Conservation (phyloP, 768 basidiomycete species). For the Mycena filopes region DNA sequence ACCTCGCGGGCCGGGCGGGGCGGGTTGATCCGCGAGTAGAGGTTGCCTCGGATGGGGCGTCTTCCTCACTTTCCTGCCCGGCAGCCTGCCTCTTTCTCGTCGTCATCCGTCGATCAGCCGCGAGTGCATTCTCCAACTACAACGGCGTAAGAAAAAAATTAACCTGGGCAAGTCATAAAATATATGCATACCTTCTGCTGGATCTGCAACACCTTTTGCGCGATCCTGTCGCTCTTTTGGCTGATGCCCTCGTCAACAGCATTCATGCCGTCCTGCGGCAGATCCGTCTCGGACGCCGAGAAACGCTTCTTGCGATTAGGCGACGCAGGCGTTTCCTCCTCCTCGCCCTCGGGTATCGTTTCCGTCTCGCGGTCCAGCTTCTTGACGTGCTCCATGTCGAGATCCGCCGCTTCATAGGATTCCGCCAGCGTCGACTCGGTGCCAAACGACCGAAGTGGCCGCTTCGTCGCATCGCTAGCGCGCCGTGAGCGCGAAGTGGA, state of each 20-base stretch:
- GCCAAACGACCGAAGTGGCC: conserved; percentile 73
- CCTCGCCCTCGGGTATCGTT: conserved; percentile 67
- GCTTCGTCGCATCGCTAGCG: conserved; percentile 67
- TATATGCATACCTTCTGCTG: conserved; percentile 84
- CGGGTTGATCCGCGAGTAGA: conserved; percentile 46
- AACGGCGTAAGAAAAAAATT: conserved; percentile 23
- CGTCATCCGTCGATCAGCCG: conserved; percentile 62
- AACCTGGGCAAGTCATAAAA: not conserved
- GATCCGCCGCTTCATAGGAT: conserved; percentile 59
- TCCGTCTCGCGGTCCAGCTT: conserved; percentile 56
- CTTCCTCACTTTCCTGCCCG: conserved; percentile 64
- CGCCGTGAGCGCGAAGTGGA: conserved; percentile 67
- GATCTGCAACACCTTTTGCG: conserved; percentile 88
- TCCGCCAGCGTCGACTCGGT: conserved; percentile 88
- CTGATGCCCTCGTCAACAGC: conserved; percentile 91
- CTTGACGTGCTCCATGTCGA: conserved; percentile 44
- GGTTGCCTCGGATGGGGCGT: conserved; percentile 46
- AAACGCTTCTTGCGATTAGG: conserved; percentile 78
- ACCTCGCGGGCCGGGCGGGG: conserved; percentile 48
- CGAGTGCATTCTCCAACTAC: conserved; percentile 81
- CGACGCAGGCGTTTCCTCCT: conserved; percentile 58
- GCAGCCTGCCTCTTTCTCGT: conserved; percentile 46
- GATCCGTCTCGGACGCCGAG: conserved; percentile 74
- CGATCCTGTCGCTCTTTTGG: conserved; percentile 86
- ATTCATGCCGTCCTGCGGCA: conserved; percentile 79